A percentile compares a stretch with the other conserved stretches of the same genome.
Conservation (phyloP, 805 yeast species). For the Lachancea thermotolerans region DNA sequence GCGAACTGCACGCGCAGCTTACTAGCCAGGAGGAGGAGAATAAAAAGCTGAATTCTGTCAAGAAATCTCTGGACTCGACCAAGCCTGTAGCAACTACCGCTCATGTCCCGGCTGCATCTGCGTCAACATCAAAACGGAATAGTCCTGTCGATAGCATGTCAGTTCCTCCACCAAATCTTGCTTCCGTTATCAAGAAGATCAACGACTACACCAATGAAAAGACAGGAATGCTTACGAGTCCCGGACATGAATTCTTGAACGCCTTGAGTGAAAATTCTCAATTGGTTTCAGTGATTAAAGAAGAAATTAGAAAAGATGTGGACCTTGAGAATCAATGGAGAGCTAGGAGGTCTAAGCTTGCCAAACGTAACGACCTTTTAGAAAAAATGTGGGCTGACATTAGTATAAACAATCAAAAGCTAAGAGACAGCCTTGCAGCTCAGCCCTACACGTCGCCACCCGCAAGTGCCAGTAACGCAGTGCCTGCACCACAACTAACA, state of each 20-base stretch:
- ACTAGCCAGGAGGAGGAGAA: slow-evolving; percentile 17
- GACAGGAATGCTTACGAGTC: slow-evolving; percentile 21
- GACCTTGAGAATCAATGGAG: slow-evolving; percentile 24
- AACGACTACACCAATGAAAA: slow-evolving; percentile 20
- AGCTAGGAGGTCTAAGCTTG: slow-evolving; percentile 14
- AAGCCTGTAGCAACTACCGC: neutral
- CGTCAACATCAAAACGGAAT: neutral
- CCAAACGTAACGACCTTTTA: slow-evolving; percentile 13
- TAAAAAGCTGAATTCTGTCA: slow-evolving; percentile 20
- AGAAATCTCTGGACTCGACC: slow-evolving; percentile 13
- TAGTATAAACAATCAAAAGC: slow-evolving; percentile 18
- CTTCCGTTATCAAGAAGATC: slow-evolving; percentile 17
- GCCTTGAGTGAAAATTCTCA: slow-evolving; percentile 19
- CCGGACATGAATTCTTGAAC: slow-evolving; percentile 24
- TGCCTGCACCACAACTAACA: slow-evolving; percentile 10
- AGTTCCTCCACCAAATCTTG: slow-evolving; percentile 2
- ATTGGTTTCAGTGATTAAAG: slow-evolving; percentile 19
- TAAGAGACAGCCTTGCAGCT: slow-evolving; percentile 17
- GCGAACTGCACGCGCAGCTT: slow-evolving; percentile 17
- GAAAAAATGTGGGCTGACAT: slow-evolving; percentile 23
- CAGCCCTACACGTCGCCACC: slow-evolving; percentile 15
- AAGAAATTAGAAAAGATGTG: slow-evolving; percentile 23
- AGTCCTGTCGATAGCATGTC: slow-evolving; percentile 1
- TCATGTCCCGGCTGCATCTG: neutral
- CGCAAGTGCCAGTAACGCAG: neutral